Conservation (phyloP, 257 asterid species). For the Solanum peruvianum region DNA sequence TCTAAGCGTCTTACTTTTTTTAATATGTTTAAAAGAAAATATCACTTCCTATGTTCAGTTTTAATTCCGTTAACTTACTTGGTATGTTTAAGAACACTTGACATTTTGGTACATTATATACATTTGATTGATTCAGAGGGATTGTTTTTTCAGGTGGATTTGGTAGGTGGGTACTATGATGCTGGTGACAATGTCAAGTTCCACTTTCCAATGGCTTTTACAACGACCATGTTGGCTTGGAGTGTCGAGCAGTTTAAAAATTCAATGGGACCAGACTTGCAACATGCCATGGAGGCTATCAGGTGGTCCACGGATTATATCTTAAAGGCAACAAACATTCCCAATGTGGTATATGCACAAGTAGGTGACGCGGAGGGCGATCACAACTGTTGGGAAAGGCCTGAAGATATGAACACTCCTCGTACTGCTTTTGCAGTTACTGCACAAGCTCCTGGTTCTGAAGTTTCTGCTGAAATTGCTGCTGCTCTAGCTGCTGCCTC, state of each 20-base stretch:
- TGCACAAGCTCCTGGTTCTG: conserved; percentile 60
- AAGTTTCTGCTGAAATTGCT: conserved; percentile 83
- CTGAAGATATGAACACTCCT: conserved; percentile 80
- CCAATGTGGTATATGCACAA: conserved; percentile 55
- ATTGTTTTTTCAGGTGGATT: conserved; percentile 43
- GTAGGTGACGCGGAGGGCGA: conserved; percentile 72
- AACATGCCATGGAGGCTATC: conserved; percentile 35
- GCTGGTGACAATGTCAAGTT: conserved; percentile 93
- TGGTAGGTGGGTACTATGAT: conserved; percentile 80
- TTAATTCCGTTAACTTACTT: neutral
- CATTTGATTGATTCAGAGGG: neutral
- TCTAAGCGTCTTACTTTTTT: neutral
- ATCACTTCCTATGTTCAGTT: neutral
- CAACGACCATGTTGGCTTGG: conserved; percentile 84
- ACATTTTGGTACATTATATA: neutral
- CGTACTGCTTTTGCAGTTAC: conserved; percentile 54
- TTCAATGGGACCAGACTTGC: conserved; percentile 44
- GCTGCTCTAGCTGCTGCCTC: conserved; percentile 89
- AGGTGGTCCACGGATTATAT: conserved; percentile 86
- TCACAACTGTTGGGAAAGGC: conserved; percentile 83
- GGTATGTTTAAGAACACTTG: neutral
- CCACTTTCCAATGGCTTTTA: conserved; percentile 76
- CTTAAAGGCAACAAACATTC: conserved; percentile 54
- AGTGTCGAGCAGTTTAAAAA: conserved; percentile 47
- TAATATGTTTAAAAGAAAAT: too few relatives aligned